Evolutionary conservation across 306 rosid species (phyloP).

Genomic region (Vachellia pachyceras): DNA sequence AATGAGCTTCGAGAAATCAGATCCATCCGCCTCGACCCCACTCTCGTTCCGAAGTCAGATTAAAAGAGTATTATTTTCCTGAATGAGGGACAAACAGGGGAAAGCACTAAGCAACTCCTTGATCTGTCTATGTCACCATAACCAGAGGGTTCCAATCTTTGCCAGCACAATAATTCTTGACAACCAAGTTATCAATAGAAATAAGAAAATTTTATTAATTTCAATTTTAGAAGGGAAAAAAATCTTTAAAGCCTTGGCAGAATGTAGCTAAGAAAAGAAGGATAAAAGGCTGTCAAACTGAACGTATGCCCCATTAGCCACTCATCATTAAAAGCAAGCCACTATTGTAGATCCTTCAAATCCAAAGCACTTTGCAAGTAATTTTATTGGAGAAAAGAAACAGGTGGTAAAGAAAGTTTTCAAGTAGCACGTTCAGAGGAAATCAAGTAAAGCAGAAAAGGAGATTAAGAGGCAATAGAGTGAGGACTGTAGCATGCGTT

Average conservation of each 20-base stretch:
- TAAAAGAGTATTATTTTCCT: not conserved
- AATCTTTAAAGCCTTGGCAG: not conserved
- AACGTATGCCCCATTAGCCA: conserved; percentile 26
- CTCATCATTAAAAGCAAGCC: conserved; percentile 40
- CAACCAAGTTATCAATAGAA: conserved; percentile 13
- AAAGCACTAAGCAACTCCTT: not conserved
- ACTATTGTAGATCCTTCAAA: conserved; percentile 58
- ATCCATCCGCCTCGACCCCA: not conserved
- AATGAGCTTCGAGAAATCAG: not conserved
- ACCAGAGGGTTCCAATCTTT: conserved; percentile 4
- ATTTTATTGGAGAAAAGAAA: conserved; percentile 36
- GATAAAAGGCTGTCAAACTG: conserved; percentile 10
- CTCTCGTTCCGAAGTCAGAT: not conserved
- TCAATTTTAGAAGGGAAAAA: not conserved
- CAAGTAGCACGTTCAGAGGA: conserved; percentile 43
- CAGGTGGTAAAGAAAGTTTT: conserved; percentile 33
- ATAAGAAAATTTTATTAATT: not conserved
- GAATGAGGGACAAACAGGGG: not conserved
- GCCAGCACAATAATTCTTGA: conserved; percentile 10
- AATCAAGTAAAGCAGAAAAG: conserved; percentile 38
- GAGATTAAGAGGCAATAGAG: not conserved
- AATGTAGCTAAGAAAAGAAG: conserved; percentile 13
- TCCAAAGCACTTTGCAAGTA: conserved; percentile 48
- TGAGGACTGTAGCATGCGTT: conserved; percentile 32
- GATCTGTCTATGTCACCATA: not conserved